Conservation (phyloP, 805 yeast species). For the Myxozyma geophila region DNA sequence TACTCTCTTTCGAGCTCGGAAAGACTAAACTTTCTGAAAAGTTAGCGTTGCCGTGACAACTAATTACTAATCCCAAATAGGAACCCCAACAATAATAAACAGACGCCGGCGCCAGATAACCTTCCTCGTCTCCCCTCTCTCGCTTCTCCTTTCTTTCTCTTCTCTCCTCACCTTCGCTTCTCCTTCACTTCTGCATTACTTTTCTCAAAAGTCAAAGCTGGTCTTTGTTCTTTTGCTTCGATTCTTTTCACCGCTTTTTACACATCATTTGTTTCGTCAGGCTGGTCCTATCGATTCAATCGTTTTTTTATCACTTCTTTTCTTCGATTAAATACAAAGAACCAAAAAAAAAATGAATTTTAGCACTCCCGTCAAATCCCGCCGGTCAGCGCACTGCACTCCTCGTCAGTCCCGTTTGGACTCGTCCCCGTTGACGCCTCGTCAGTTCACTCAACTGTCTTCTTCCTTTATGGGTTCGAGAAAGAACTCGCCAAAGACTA, state of each 20-base stretch:
- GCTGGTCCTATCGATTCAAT: constrained; percentile 29
- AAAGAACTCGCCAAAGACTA: constrained; percentile 25
- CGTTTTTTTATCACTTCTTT: not conserved
- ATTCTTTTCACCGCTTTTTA: constrained; percentile 15
- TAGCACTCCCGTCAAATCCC: constrained; percentile 38
- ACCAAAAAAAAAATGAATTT: constrained; percentile 29
- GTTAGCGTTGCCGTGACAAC: constrained; percentile 20
- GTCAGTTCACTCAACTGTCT: constrained; percentile 25
- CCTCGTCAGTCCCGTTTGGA: constrained; percentile 39
- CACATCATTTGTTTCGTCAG: constrained; percentile 10
- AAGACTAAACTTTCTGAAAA: not conserved
- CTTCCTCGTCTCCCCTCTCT: not conserved
- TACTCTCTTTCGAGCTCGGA: not conserved
- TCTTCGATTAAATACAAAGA: not conserved
- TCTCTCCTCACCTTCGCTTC: constrained; percentile 1
- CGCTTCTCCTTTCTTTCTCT: constrained; percentile 1
- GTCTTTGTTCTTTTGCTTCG: constrained; percentile 29
- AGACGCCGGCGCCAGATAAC: not conserved
- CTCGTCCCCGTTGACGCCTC: constrained; percentile 29
- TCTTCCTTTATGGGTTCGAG: constrained; percentile 17
- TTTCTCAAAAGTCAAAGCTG: constrained; percentile 28
- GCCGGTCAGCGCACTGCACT: constrained; percentile 24
- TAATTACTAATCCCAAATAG: constrained; percentile 4
- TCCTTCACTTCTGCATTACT: not conserved
- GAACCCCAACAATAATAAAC: constrained; percentile 14